phyloP scores from a whole-genome alignment of 2,329 filamentous ascomycete species.

The Stagonosporopsis cucurbitacearum region DNA sequence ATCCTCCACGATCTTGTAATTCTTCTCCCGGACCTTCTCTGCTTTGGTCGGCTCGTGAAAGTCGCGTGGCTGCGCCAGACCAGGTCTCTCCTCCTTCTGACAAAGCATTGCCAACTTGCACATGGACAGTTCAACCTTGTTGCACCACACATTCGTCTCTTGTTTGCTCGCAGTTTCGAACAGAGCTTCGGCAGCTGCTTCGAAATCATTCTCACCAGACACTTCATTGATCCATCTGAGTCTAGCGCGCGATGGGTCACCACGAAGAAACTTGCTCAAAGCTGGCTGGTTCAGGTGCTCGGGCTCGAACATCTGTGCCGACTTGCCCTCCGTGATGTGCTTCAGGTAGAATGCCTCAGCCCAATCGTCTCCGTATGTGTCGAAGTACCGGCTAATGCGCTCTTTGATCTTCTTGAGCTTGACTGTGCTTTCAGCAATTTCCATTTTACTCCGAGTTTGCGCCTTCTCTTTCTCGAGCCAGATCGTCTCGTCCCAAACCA shows the following conservation, averaged over 20 bases:
- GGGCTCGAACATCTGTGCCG: conserved; percentile 64
- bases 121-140: conserved; percentile 89
- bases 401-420: conserved; percentile 54
- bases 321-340: conserved; percentile 65
- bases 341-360: conserved; percentile 81
- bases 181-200: conserved; percentile 74
- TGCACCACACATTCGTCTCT: conserved; percentile 86
- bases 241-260: conserved; percentile 73
- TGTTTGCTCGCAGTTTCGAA: conserved; percentile 71
- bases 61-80: conserved; percentile 41
- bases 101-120: conserved; percentile 75
- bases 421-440: conserved; percentile 42
- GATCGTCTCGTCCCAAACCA: conserved; percentile 55
- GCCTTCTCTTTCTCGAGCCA: conserved; percentile 47
- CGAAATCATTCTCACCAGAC: conserved; percentile 74
- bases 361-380: conserved; percentile 69
- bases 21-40: conserved; percentile 50
- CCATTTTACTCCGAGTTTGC: conserved; percentile 43
- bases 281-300: conserved; percentile 73
- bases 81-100: conserved; percentile 55
- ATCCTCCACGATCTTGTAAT: conserved; percentile 56
- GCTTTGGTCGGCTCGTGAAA: conserved; percentile 39
- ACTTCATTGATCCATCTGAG: conserved; percentile 97
- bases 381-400: conserved; percentile 61
- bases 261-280: conserved; percentile 79